phyloP scores from a whole-genome alignment of 495 filamentous ascomycete genomes.

The Trichoderma erinaceum region DNA sequence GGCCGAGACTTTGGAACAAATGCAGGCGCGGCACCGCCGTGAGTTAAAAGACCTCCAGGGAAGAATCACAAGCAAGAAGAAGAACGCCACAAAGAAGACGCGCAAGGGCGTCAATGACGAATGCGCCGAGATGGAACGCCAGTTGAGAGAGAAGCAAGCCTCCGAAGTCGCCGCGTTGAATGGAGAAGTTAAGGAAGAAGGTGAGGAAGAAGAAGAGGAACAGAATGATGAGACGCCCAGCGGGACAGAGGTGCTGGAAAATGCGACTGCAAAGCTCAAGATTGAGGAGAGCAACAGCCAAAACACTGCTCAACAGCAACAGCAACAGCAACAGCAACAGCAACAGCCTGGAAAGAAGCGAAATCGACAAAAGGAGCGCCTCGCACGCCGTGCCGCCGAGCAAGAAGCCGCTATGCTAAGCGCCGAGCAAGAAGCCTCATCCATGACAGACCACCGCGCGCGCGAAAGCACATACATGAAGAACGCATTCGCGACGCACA shows the following conservation, averaged over 20 bases:
- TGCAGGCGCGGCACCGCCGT: conserved; percentile 75
- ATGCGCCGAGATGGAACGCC: conserved; percentile 65
- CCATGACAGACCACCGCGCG: conserved; percentile 65
- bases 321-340: too few relatives aligned
- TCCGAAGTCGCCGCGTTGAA: conserved; percentile 57
- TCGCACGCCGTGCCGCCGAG: conserved; percentile 83
- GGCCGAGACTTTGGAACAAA: conserved; percentile 57
- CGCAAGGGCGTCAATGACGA: conserved; percentile 82
- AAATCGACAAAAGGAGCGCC: conserved; percentile 83
- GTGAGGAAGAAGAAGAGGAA: conserved; percentile 20
- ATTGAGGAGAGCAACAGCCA: conserved; percentile 20
- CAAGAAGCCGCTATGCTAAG: conserved; percentile 58
- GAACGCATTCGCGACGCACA: conserved; percentile 51
- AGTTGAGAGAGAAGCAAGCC: conserved; percentile 61
- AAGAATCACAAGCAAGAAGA: conserved; percentile 89
- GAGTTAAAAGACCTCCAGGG: conserved; percentile 81
- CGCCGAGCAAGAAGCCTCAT: conserved; percentile 68
- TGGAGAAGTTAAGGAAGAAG: conserved; percentile 30
- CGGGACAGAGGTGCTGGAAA: not conserved
- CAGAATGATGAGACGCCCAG: conserved; percentile 18
- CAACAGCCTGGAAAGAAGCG: conserved; percentile 61
- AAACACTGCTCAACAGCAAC: conserved; percentile 20
- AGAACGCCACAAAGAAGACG: conserved; percentile 91
- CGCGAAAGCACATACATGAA: conserved; percentile 67
- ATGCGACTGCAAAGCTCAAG: conserved; percentile 18